phyloP scores from a whole-genome alignment of 371 early-diverging fungal genomes.

The Funneliformis caledonium region DNA sequence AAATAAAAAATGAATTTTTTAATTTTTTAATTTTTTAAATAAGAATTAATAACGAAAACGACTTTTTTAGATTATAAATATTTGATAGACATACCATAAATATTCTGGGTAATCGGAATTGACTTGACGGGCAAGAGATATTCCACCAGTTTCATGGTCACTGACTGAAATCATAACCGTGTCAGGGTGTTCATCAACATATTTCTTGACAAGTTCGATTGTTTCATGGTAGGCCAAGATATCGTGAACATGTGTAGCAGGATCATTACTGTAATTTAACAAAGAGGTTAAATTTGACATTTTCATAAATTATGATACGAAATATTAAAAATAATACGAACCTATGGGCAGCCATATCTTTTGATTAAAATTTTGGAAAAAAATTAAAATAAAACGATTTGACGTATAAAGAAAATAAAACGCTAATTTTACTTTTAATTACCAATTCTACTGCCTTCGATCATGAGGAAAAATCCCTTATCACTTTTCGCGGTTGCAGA shows the following conservation, averaged over 20 bases:
- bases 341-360: conserved; percentile 79
- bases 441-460: conserved; percentile 92
- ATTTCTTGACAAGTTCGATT: conserved; percentile 70
- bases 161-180: conserved; percentile 87
- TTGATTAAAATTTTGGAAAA: background rate
- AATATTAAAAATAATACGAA: conserved; percentile 44
- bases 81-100: conserved; percentile 79
- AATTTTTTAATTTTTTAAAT: background rate
- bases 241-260: conserved; percentile 88
- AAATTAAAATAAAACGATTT: background rate
- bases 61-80: background rate
- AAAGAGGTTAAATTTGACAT: background rate
- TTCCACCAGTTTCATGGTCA: conserved; percentile 97
- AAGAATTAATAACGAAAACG: conserved; percentile 25
- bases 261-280: conserved; percentile 67
- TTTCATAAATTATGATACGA: background rate
- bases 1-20: background rate
- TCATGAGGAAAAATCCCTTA: conserved; percentile 92
- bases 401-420: background rate
- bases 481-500: conserved; percentile 48
- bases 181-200: conserved; percentile 74
- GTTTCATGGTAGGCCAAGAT: conserved; percentile 89
- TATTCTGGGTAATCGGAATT: conserved; percentile 77
- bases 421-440: background rate
- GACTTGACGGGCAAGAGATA: conserved; percentile 77